These are phyloP conservation scores for Magnusiomyces fungicola DNA, from an alignment of 1,139 yeast genomes.

Conservation along the genomic window DNA sequence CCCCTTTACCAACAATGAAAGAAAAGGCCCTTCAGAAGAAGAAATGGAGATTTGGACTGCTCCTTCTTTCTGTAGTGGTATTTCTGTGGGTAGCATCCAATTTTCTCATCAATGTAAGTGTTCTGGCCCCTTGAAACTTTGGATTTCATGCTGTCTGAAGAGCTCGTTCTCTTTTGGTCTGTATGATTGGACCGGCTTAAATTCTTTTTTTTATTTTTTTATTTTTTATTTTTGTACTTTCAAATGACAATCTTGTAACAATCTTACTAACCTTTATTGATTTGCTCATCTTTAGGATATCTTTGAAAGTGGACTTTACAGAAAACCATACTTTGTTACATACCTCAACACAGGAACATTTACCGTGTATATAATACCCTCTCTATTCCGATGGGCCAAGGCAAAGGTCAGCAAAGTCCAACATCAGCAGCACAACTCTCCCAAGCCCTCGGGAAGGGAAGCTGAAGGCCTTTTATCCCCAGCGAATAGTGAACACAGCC, in stretches of 20 bases:
- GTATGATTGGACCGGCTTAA: too few species aligned
- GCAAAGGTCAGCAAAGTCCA: not conserved
- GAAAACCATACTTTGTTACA: conserved; percentile 92
- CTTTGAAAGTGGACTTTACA: conserved; percentile 59
- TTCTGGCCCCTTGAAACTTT: too few species aligned
- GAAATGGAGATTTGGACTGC: conserved; percentile 67
- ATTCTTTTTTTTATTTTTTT: too few species aligned
- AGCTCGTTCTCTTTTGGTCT: too few species aligned
- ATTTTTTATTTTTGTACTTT: too few species aligned
- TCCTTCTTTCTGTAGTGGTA: conserved; percentile 66
- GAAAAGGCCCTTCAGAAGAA: conserved; percentile 3
- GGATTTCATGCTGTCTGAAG: too few species aligned
- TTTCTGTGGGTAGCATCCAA: conserved; percentile 85
- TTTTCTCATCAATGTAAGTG: conserved; percentile 32
- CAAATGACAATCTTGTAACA: too few species aligned
- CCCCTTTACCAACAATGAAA: not conserved
- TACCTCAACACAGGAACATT: conserved; percentile 86
- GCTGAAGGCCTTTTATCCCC: conserved; percentile 5
- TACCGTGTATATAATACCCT: conserved; percentile 64
- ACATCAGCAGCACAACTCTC: not conserved
- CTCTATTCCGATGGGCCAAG: conserved; percentile 18
- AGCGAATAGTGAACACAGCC: conserved; percentile 6
- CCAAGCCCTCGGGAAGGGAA: conserved; percentile 1
- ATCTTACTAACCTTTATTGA: too few species aligned
- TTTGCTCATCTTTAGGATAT: conserved; percentile 1